These are phyloP conservation scores for Neurospora cerealis DNA, from an alignment of 495 filamentous ascomycete species.

Conservation along the genomic window DNA sequence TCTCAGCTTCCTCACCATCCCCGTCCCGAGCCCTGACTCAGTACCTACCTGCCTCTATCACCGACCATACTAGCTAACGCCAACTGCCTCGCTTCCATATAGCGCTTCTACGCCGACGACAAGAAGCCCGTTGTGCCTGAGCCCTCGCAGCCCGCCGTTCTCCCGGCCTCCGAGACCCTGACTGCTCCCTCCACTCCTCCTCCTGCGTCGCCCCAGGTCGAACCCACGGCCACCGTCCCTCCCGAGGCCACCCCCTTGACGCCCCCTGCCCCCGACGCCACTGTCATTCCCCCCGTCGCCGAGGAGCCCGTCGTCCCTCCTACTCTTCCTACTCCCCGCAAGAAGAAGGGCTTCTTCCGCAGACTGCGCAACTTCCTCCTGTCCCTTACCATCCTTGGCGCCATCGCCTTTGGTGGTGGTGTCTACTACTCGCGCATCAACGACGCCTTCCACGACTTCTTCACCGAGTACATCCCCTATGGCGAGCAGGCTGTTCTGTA, in stretches of 20 bases:
- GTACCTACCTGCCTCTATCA: not conserved
- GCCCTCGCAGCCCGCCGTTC: conserved; percentile 34
- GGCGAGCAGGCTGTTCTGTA: conserved; percentile 94
- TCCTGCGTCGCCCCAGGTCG: conserved; percentile 26
- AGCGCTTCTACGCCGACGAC: conserved; percentile 51
- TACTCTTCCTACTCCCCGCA: conserved; percentile 40
- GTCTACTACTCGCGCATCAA: conserved; percentile 85
- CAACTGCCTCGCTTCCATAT: not conserved
- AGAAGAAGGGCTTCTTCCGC: conserved; percentile 67
- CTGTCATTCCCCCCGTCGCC: conserved; percentile 35
- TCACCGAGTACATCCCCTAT: conserved; percentile 93
- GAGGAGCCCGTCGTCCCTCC: conserved; percentile 23
- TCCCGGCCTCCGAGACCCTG: conserved; percentile 49
- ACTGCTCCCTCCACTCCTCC: conserved; percentile 40
- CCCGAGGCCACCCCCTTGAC: conserved; percentile 52
- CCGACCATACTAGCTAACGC: conserved; percentile 7
- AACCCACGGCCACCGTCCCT: conserved; percentile 44
- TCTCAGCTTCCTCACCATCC: not conserved
- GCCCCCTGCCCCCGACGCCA: conserved; percentile 35
- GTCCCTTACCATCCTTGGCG: conserved; percentile 60
- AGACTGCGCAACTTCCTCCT: conserved; percentile 55
- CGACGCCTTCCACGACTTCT: conserved; percentile 99
- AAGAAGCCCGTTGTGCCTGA: conserved; percentile 42
- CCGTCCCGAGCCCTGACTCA: not conserved
- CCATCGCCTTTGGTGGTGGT: conserved; percentile 73